phyloP scores from a whole-genome alignment of 1,284 basidiomycete species.

The Takashimella tepidaria region DNA sequence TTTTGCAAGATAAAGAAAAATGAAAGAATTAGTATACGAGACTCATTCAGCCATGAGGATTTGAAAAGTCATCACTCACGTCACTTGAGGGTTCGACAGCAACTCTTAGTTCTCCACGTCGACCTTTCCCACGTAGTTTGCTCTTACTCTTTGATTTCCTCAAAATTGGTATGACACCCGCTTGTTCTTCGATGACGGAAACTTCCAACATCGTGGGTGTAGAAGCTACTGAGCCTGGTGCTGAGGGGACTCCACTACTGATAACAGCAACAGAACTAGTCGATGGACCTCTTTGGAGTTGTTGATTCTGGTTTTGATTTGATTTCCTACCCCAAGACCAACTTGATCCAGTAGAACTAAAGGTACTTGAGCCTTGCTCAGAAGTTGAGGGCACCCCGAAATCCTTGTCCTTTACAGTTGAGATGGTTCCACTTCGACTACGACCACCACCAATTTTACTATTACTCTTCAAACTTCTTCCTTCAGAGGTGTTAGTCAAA shows the following conservation, averaged over 20 bases:
- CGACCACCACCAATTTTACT: neutral
- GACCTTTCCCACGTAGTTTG: constrained; percentile 23
- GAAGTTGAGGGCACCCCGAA: constrained; percentile 1
- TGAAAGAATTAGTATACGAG: too few relatives aligned
- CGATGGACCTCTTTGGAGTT: neutral
- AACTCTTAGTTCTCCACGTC: constrained; percentile 27
- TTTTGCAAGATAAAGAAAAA: too few relatives aligned
- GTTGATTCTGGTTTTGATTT: neutral
- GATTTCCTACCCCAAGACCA: constrained; percentile 18
- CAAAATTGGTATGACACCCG: constrained; percentile 10
- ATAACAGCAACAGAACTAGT: neutral
- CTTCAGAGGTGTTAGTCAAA: neutral
- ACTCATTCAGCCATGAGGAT: too few relatives aligned
- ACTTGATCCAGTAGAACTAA: neutral
- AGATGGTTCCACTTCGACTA: constrained; percentile 22
- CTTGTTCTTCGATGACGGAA: constrained; percentile 1
- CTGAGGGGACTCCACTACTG: neutral
- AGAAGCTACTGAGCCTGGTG: too few relatives aligned
- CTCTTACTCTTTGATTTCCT: constrained; percentile 28
- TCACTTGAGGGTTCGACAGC: constrained; percentile 7
- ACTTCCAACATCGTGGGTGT: neutral
- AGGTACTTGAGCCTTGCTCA: too few relatives aligned
- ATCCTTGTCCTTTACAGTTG: constrained; percentile 11
- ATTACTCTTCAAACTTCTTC: neutral
- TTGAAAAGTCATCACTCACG: neutral